Evolutionary conservation across 2,329 filamentous ascomycete species (phyloP).

Genomic region (Dactylellina parvicollis): DNA sequence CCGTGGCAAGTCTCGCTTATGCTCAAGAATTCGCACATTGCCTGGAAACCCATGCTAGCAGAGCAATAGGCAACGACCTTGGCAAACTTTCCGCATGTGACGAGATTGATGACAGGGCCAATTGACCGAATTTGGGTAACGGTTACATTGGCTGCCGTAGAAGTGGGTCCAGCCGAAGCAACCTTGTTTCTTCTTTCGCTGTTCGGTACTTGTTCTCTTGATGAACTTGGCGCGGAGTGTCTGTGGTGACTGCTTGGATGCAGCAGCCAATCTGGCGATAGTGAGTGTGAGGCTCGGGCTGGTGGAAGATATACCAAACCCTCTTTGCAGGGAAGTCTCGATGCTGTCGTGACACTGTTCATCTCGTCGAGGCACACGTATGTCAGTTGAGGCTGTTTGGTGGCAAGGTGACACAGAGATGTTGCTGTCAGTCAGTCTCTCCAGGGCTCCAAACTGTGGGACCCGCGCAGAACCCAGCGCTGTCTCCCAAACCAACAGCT

Average conservation of each 20-base stretch:
- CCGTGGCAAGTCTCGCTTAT: constrained; percentile 35
- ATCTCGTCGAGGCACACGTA: neutral
- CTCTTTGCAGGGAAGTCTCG: neutral
- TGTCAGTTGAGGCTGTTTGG: constrained; percentile 19
- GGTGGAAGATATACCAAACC: neutral
- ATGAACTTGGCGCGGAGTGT: constrained; percentile 10
- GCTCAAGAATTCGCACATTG: constrained; percentile 7
- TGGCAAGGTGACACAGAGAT: constrained; percentile 51
- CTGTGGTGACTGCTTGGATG: neutral
- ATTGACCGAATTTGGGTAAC: constrained; percentile 42
- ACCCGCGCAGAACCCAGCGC: constrained; percentile 3
- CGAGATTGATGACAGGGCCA: constrained; percentile 43
- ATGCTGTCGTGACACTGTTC: constrained; percentile 24
- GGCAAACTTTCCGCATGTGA: constrained; percentile 43
- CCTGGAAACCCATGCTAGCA: constrained; percentile 21
- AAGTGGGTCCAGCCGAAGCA: constrained; percentile 47
- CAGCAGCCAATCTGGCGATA: constrained; percentile 30
- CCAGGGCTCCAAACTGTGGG: constrained; percentile 13
- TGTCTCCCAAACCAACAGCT: constrained; percentile 20
- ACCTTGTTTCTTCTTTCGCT: constrained; percentile 51
- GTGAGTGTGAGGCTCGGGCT: neutral
- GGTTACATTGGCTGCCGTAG: constrained; percentile 47
- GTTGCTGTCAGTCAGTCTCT: too few relatives aligned
- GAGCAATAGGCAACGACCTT: constrained; percentile 44
- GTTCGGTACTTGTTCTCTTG: constrained; percentile 37